Conservation (phyloP, 2,329 filamentous ascomycete species). For the Ophiostoma perfectum region DNA sequence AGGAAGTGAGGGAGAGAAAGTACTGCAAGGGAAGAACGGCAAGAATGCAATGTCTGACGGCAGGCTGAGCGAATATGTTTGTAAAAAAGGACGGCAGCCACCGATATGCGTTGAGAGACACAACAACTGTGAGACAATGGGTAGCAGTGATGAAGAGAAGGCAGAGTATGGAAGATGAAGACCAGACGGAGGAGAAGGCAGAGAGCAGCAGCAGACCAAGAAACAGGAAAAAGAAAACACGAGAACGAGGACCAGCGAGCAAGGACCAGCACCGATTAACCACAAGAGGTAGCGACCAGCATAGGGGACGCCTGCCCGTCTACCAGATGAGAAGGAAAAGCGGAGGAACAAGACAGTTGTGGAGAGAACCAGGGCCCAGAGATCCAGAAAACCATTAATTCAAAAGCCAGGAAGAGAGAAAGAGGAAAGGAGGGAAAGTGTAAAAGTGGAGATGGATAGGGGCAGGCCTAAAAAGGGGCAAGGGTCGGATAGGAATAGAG, state of each 20-base stretch:
- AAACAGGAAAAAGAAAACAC: neutral
- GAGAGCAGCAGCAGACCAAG: neutral
- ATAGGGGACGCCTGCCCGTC: neutral
- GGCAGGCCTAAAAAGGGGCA: constrained; percentile 20
- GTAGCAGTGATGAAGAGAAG: no score
- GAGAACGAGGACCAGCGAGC: neutral
- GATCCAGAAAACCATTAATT: constrained; percentile 8
- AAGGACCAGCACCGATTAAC: neutral
- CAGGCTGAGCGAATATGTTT: neutral
- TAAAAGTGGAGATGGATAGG: constrained; percentile 18
- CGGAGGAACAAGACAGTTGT: constrained; percentile 11
- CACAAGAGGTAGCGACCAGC: constrained; percentile 7
- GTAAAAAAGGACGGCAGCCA: neutral
- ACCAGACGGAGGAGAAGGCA: neutral
- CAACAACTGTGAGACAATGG: neutral
- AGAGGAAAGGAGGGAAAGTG: constrained; percentile 6
- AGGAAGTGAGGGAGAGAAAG: constrained; percentile 4
- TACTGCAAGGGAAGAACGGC: neutral
- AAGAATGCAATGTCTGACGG: constrained; percentile 8
- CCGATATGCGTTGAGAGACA: no score
- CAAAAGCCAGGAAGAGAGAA: neutral
- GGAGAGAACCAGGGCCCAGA: constrained; percentile 11
- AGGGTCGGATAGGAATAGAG: constrained; percentile 5
- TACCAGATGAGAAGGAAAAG: neutral
- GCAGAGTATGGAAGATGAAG: neutral